Evolutionary conservation across 108 stramenopile genomes (phyloP).

Genomic region (Nitzschia sp.): DNA sequence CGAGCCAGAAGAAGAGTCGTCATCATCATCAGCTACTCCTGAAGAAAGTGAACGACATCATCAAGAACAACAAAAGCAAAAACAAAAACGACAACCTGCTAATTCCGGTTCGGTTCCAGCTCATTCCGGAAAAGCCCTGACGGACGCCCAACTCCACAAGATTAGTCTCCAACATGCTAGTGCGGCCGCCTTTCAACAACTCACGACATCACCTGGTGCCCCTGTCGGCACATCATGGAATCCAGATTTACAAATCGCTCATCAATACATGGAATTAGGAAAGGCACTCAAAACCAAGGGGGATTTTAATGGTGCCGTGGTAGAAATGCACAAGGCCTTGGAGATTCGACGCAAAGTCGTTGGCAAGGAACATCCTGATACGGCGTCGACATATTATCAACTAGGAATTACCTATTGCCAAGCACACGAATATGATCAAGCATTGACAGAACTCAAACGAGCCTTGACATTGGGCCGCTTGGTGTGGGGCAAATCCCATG

Average conservation of each 20-base stretch:
- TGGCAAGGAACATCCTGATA: constrained; percentile 43
- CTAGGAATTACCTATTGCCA: constrained; percentile 35
- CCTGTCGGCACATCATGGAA: neutral
- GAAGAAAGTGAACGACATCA: neutral
- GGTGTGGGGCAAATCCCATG: constrained; percentile 35
- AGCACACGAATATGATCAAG: constrained; percentile 36
- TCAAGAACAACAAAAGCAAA: neutral
- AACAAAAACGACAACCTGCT: neutral
- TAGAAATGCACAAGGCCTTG: constrained; percentile 45
- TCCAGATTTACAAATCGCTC: constrained; percentile 36
- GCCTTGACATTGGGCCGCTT: constrained; percentile 42
- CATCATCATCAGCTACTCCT: neutral
- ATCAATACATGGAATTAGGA: constrained; percentile 42
- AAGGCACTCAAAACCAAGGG: constrained; percentile 42
- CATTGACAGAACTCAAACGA: constrained; percentile 39
- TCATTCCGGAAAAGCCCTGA: constrained; percentile 1
- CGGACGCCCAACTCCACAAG: constrained; percentile 25
- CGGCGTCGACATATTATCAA: constrained; percentile 45
- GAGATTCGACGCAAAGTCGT: constrained; percentile 28
- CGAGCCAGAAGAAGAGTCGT: neutral
- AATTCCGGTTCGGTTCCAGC: neutral
- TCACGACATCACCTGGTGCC: neutral
- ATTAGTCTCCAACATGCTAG: constrained; percentile 26
- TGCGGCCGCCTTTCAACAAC: constrained; percentile 21
- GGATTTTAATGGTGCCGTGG: constrained; percentile 28